Evolutionary conservation across 352 stramenopile species (phyloP).

Genomic region (Globisporangium perplexum): DNA sequence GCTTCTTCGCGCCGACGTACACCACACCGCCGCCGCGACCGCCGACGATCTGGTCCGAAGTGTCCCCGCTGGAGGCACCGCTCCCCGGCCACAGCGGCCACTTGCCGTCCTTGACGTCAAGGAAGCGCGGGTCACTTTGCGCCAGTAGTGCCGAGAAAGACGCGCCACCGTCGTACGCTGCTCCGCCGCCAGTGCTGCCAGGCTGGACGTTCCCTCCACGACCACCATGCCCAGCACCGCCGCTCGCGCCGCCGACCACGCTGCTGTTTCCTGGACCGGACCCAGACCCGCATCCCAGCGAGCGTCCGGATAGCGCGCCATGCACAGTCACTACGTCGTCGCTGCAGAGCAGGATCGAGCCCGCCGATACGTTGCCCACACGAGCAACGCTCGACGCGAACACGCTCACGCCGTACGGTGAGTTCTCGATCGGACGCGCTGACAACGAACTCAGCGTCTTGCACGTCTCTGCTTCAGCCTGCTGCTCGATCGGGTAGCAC

Average conservation of each 20-base stretch:
- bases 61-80: slow-evolving; percentile 46
- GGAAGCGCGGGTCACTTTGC: neutral
- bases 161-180: slow-evolving; percentile 28
- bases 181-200: slow-evolving; percentile 36
- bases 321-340: slow-evolving; percentile 26
- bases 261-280: slow-evolving; percentile 48
- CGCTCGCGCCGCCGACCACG: slow-evolving; percentile 42
- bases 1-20: slow-evolving; percentile 47
- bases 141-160: neutral
- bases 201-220: slow-evolving; percentile 55
- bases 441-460: slow-evolving; percentile 12
- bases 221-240: slow-evolving; percentile 63
- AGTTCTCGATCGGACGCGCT: slow-evolving; percentile 1
- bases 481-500: slow-evolving; percentile 33
- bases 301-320: slow-evolving; percentile 30
- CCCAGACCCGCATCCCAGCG: slow-evolving; percentile 43
- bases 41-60: slow-evolving; percentile 41
- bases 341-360: slow-evolving; percentile 58
- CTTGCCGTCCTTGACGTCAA: neutral
- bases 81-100: slow-evolving; percentile 72
- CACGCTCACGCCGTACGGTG: slow-evolving; percentile 37
- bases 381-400: slow-evolving; percentile 32
- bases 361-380: slow-evolving; percentile 43
- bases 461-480: slow-evolving; percentile 36
- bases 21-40: slow-evolving; percentile 69